Evolutionary conservation across 108 stramenopile genomes (phyloP).

Genomic region (Thalassiosira profunda): DNA sequence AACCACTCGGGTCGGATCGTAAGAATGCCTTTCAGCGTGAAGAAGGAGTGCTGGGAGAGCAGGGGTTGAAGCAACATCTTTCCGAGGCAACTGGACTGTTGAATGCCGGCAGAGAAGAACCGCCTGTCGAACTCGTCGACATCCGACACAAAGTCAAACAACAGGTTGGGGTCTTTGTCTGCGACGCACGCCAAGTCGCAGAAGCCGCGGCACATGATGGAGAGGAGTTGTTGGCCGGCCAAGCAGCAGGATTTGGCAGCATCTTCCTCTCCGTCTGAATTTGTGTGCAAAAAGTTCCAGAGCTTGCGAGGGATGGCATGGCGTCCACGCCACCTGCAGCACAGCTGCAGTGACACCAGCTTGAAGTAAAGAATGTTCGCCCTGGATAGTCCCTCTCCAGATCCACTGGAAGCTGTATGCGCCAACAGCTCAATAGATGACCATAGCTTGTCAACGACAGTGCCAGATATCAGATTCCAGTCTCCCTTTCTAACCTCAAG

Average conservation of each 20-base stretch:
- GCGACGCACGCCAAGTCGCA: constrained; percentile 14
- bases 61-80: constrained; percentile 14
- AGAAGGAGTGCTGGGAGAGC: constrained; percentile 29
- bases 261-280: background rate
- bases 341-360: constrained; percentile 28
- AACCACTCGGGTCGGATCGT: constrained; percentile 39
- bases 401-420: background rate
- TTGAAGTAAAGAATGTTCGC: constrained; percentile 19
- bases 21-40: constrained; percentile 24
- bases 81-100: constrained; percentile 20
- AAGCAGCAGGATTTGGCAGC: background rate
- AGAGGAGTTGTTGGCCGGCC: constrained; percentile 27
- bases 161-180: constrained; percentile 15
- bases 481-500: constrained; percentile 13
- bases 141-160: constrained; percentile 66
- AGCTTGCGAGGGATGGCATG: constrained; percentile 13
- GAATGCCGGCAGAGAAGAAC: constrained; percentile 26
- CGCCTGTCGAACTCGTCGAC: constrained; percentile 48
- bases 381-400: background rate
- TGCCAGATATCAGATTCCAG: constrained; percentile 9
- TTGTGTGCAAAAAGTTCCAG: constrained; percentile 9
- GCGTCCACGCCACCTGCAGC: constrained; percentile 24
- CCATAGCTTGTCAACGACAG: constrained; percentile 27
- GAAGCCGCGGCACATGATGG: constrained; percentile 55
- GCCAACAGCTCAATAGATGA: constrained; percentile 34